Base-by-base conservation (phyloP, 306 rosid genomes). In the Astragalus membranaceus region DNA sequence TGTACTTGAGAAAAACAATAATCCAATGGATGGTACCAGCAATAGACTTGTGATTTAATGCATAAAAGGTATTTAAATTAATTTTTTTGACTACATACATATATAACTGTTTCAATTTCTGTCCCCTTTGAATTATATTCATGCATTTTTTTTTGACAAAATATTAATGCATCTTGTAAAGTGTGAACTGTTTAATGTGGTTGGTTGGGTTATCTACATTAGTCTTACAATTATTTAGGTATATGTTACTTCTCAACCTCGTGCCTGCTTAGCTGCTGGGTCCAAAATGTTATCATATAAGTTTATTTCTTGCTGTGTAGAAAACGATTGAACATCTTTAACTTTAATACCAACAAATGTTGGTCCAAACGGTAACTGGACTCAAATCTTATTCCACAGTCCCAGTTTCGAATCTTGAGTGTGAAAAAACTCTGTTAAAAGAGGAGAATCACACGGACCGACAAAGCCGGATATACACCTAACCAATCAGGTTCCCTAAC, bases 291-390 rank as follows among this genome's bases (percentile, higher is more conserved):
- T 16, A n/a, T 15, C 13, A 14, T 10, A 5, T 26, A 50, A 49
- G 60, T 67, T 59, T 32, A 10, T 61, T 49, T 30, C 44, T 39
- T 33, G 26, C 50, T 16, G 23, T 16, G 7, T 42, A 15, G 68
- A 74, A 73, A 61, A 74, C 63, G 63, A 71, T 64, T 2, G 7
- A 44, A 33, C 69, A 20, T 20, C 23, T 20, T 39, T 33, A 42
- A 10, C 54, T 48, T 76, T 63, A 14, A 41, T 35, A n/a, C n/a
- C n/a, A n/a, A n/a, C n/a, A n/a, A n/a, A n/a, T n/a, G n/a, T n/a
- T n/a, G n/a, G n/a, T n/a, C n/a, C n/a, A n/a, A n/a, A n/a, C n/a
- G n/a, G n/a, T n/a, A n/a, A n/a, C n/a, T n/a, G n/a, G n/a, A n/a
- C n/a, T n/a, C n/a, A n/a, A n/a, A n/a, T n/a, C n/a, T n/a, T n/a